Percentiles rank a stretch among this genome's conserved stretches.
phyloP scores from a whole-genome alignment of 331 rosid genomes.

The Rosa hybrid region DNA sequence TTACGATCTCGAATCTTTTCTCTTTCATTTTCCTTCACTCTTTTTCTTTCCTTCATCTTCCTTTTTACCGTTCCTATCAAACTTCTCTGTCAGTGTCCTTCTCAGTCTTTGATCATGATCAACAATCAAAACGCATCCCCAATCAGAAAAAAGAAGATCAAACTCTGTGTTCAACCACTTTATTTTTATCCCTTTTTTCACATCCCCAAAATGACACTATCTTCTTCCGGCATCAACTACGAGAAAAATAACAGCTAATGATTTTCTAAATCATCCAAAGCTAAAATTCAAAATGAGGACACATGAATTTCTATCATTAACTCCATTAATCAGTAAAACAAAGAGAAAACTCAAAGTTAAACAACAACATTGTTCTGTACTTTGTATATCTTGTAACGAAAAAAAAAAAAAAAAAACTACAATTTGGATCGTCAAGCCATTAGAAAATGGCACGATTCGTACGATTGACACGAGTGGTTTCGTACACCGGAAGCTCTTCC shows the following conservation, averaged over 20 bases:
- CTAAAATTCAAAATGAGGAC: neutral
- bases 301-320: neutral
- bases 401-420: slow-evolving; percentile 22
- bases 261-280: neutral
- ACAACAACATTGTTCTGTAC: slow-evolving; percentile 12
- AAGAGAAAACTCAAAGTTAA: neutral
- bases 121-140: slow-evolving; percentile 53
- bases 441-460: slow-evolving; percentile 73
- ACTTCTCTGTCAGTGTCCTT: slow-evolving; percentile 52
- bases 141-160: slow-evolving; percentile 14
- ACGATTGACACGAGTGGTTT: slow-evolving; percentile 53
- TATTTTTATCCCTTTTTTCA: slow-evolving; percentile 22
- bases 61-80: slow-evolving; percentile 35
- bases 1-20: slow-evolving; percentile 64
- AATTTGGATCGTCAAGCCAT: slow-evolving; percentile 33
- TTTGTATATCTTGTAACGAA: neutral
- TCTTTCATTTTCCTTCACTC: slow-evolving; percentile 23
- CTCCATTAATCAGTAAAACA: slow-evolving; percentile 10
- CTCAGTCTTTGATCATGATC: slow-evolving; percentile 44
- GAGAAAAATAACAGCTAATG: neutral
- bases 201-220: slow-evolving; percentile 3
- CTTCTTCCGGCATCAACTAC: slow-evolving; percentile 6
- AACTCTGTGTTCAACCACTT: slow-evolving; percentile 20
- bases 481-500: slow-evolving; percentile 91
- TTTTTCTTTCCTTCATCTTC: slow-evolving; percentile 19